Evolutionary conservation across 192 early-diverging fungal genomes (phyloP).

Genomic region (Coemansia sp.): DNA sequence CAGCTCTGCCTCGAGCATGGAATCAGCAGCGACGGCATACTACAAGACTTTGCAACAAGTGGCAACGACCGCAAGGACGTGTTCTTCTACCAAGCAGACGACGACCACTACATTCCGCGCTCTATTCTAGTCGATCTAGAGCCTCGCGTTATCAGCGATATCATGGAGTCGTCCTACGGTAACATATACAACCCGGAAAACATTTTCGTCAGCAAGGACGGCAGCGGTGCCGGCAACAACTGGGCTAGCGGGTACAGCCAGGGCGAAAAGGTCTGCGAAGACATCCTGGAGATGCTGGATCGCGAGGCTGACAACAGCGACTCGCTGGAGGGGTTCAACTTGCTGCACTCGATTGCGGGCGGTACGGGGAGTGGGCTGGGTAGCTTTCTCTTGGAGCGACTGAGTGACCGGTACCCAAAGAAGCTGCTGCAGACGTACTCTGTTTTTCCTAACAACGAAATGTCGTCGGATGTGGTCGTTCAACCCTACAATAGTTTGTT

Average conservation of each 20-base stretch:
- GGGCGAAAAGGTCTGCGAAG: constrained; percentile 96
- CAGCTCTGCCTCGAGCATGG: constrained; percentile 88
- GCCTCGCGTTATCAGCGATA: constrained; percentile 89
- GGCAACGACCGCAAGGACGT: constrained; percentile 95
- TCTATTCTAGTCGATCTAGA: constrained; percentile 95
- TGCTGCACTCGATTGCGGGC: constrained; percentile 96
- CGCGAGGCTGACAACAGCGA: constrained; percentile 96
- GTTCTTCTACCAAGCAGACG: constrained; percentile 91
- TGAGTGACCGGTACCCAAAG: constrained; percentile 94
- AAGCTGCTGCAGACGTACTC: constrained; percentile 86
- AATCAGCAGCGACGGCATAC: constrained; percentile 77
- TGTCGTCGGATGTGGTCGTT: constrained; percentile 91
- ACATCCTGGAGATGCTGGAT: constrained; percentile 90
- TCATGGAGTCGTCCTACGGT: constrained; percentile 61
- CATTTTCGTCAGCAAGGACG: constrained; percentile 92
- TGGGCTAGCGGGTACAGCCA: constrained; percentile 99
- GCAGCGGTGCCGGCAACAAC: constrained; percentile 97
- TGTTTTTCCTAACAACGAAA: constrained; percentile 70
- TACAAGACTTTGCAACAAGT: constrained; percentile 58
- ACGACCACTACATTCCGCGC: constrained; percentile 76
- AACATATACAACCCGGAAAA: constrained; percentile 96
- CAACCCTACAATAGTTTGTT: constrained; percentile 99
- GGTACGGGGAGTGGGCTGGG: constrained; percentile 98
- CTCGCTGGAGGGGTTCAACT: constrained; percentile 97
- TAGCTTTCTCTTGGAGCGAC: constrained; percentile 69